phyloP scores from a whole-genome alignment of 805 yeast genomes.

The Metschnikowia colocasiae region DNA sequence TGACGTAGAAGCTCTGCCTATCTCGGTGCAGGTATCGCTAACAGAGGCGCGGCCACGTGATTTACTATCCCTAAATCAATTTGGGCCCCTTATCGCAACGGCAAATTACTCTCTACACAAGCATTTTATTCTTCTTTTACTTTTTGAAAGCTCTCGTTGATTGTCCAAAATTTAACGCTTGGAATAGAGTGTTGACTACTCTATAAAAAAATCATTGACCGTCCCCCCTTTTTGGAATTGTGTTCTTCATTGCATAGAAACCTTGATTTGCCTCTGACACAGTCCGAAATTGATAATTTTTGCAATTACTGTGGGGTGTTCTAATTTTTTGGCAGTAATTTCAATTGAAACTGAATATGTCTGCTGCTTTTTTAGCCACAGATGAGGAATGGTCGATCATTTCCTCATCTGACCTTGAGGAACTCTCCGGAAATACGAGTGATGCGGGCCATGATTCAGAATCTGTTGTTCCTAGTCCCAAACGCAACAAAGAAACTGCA shows the following conservation, averaged over 20 bases:
- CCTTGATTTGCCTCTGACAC: not conserved
- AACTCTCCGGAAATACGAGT: conserved; percentile 18
- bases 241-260: not conserved
- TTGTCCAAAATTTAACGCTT: not conserved
- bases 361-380: conserved; percentile 8
- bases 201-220: not conserved
- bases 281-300: not conserved
- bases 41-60: conserved; percentile 1
- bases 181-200: not conserved
- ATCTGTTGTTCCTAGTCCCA: not conserved
- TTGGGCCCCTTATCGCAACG: conserved; percentile 5
- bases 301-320: not conserved
- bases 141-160: not conserved
- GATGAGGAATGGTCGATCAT: conserved; percentile 47
- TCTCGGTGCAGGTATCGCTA: not conserved
- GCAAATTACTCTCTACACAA: conserved; percentile 1
- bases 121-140: not conserved
- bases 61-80: not conserved
- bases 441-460: not conserved
- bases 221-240: not conserved
- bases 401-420: conserved; percentile 40
- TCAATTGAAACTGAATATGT: not conserved
- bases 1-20: not conserved
- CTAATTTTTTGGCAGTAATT: not conserved
- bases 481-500: not conserved